Conservation (phyloP, 2,329 filamentous ascomycete genomes). For the Colletotrichum zoysiae region DNA sequence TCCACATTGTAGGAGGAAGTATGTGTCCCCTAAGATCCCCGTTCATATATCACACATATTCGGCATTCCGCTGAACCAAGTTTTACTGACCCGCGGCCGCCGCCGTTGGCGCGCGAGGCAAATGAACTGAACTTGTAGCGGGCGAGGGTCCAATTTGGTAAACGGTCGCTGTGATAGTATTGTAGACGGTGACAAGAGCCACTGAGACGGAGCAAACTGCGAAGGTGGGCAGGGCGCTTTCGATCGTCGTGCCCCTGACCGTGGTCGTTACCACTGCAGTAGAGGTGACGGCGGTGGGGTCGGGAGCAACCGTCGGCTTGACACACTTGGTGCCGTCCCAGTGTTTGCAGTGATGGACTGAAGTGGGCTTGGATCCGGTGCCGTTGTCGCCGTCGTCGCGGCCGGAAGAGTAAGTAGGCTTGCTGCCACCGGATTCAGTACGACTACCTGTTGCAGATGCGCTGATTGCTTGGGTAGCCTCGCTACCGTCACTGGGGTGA, state of each 20-base stretch:
- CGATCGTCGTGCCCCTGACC: slow-evolving; percentile 28
- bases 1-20: neutral
- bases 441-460: neutral
- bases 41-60: neutral
- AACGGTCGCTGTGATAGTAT: slow-evolving; percentile 53
- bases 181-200: slow-evolving; percentile 52
- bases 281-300: slow-evolving; percentile 1
- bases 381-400: neutral
- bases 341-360: slow-evolving; percentile 42
- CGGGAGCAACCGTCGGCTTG: slow-evolving; percentile 19
- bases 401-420: slow-evolving; percentile 14
- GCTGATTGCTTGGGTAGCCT: slow-evolving; percentile 10
- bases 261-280: slow-evolving; percentile 1
- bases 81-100: neutral
- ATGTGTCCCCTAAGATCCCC: neutral
- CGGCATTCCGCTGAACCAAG: neutral
- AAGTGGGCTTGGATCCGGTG: slow-evolving; percentile 18
- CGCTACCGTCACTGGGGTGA: slow-evolving; percentile 9
- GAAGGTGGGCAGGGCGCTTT: slow-evolving; percentile 34
- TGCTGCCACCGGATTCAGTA: neutral
- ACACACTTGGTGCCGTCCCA: slow-evolving; percentile 42
- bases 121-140: slow-evolving; percentile 12
- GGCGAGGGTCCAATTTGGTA: slow-evolving; percentile 15
- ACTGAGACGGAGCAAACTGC: slow-evolving; percentile 48
- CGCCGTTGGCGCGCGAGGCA: slow-evolving; percentile 26